These are phyloP conservation scores for Kluyveromyces sp. DNA, from an alignment of 1,139 yeast species.

Conservation along the genomic window DNA sequence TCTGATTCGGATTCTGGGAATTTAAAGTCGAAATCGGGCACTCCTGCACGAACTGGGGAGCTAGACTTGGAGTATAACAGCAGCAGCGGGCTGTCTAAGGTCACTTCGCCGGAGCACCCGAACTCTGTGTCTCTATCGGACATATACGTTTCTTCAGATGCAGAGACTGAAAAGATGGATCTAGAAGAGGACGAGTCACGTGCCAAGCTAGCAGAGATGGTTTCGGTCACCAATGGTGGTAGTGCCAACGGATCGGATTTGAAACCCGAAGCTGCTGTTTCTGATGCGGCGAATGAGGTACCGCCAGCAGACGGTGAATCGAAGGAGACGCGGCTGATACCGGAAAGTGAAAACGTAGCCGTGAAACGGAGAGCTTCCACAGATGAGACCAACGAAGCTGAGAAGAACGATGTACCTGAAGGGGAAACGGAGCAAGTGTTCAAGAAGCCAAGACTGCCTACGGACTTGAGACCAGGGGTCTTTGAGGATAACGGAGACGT, in stretches of 20 bases:
- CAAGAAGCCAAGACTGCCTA: constrained; percentile 9
- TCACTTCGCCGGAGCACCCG: constrained; percentile 20
- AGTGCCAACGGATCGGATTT: background rate
- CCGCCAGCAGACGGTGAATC: no score
- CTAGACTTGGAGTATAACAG: constrained; percentile 21
- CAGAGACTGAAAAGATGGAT: constrained; percentile 32
- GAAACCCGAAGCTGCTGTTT: background rate
- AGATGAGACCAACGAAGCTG: background rate
- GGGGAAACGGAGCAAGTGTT: constrained; percentile 6
- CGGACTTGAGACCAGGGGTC: background rate
- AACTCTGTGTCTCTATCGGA: constrained; percentile 20
- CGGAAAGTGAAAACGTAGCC: background rate
- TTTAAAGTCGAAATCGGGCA: background rate
- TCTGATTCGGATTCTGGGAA: constrained; percentile 1
- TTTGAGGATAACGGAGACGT: background rate
- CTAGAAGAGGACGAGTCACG: constrained; percentile 10
- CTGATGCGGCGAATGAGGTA: background rate
- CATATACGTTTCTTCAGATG: constrained; percentile 29
- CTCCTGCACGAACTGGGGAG: background rate
- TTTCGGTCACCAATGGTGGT: background rate
- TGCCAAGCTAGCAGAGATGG: constrained; percentile 7
- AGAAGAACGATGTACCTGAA: background rate
- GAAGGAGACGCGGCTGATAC: background rate
- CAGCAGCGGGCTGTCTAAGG: constrained; percentile 20
- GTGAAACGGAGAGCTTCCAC: background rate